Evolutionary conservation across 108 stramenopile species (phyloP), one percentile per base, ranked within the genome.

Genomic region (Cylindrotheca fusiformis): DNA sequence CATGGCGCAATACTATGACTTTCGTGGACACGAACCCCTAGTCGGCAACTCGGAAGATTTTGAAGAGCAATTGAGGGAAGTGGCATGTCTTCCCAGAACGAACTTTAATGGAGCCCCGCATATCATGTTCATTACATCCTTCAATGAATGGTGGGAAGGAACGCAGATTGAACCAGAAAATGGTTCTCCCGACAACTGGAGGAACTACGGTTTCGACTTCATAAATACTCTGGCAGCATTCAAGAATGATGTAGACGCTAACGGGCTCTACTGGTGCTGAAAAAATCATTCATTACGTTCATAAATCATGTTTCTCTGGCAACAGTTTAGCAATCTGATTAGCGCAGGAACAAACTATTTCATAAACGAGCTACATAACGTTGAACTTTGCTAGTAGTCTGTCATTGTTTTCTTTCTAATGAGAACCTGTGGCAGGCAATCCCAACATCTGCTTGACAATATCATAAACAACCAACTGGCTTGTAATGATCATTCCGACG

Each of bases 391-490:
- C n/a, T n/a, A n/a, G n/a, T n/a, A n/a, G n/a, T n/a, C n/a, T n/a
- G n/a, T n/a, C n/a, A n/a, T n/a, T 41, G 36, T 52, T 0, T 19
- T 10, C 0, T 28, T 18, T 28, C 52, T 31, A 63, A 52, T 66
- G 55, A 5, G 68, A 60, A 36, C 68, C 68, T 17, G 96, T 95
- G 2, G 93, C 91, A 18, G 96, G 93, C 36, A 97, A 56, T 26
- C 97, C 97, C 57, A 97, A 61, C 6, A 86, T 73, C 63, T 82
- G 85, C 84, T 97, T 97, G 33, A 96, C 86, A 5, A 92, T 52
- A 60, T 97, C 95, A 75, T 97, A 97, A 27, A 97, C 85, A 28
- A 97, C 86, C 28, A 97, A 74, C 74, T 97, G 97, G 25, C 74
- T 75, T 3, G 95, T 96, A 52, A 97, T 95, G 62, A 97, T 96